Conservation (phyloP, 148 eudicot species). For the Polygonum maritimum region DNA sequence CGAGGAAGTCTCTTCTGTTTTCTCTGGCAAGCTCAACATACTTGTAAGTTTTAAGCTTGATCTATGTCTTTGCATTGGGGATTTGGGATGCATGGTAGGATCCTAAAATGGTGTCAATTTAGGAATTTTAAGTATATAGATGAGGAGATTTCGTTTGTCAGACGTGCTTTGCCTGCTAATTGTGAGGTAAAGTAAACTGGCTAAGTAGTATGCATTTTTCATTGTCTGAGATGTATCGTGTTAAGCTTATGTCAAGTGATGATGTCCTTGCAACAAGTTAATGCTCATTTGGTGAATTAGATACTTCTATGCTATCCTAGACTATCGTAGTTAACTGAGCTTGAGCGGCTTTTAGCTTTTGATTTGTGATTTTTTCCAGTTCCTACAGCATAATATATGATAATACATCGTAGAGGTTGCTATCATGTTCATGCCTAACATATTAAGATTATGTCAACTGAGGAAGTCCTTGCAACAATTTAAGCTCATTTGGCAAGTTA, state of each 20-base stretch:
- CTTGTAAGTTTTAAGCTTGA: constrained; percentile 42
- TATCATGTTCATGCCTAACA: background rate
- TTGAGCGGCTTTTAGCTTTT: background rate
- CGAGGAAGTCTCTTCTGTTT: constrained; percentile 46
- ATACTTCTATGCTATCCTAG: background rate
- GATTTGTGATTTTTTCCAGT: background rate
- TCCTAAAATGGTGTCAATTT: background rate
- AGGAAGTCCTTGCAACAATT: background rate
- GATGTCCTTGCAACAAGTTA: background rate
- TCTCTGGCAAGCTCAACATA: constrained; percentile 71
- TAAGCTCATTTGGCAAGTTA: background rate
- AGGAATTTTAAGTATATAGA: constrained; percentile 57
- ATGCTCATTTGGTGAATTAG: background rate
- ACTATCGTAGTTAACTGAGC: background rate
- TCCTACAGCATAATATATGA: background rate
- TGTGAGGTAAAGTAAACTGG: constrained; percentile 63
- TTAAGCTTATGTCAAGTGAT: background rate
- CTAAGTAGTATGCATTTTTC: background rate
- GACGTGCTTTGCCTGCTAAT: constrained; percentile 46
- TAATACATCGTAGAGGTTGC: background rate
- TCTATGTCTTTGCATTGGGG: too few relatives aligned
- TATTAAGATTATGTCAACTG: background rate
- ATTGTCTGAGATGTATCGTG: background rate
- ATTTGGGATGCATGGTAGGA: background rate
- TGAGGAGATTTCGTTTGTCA: constrained; percentile 58